Base-by-base conservation (phyloP, 2,329 filamentous ascomycete species). In the Cercospora brassicicola region DNA sequence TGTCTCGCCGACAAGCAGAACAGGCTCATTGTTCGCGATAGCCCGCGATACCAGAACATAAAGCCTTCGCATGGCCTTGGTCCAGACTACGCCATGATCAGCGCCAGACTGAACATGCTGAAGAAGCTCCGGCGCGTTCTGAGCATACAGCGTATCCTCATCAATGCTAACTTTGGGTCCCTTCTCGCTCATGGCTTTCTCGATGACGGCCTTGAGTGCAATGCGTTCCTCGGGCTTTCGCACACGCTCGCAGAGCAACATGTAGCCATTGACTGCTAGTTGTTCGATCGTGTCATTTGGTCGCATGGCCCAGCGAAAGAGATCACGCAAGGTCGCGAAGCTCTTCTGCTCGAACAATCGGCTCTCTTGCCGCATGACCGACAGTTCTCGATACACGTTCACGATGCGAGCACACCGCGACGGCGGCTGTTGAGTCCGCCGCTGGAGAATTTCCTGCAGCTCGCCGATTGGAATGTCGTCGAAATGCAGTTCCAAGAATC, bases 401-500 rank as follows among this genome's bases (percentile, higher is more conserved):
- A 99, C 95, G 67, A 99, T 98, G 62, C 91, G 88, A 71, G 88
- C 88, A 77, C 94, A 97, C 82, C 97, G 95, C 0, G 94, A 94
- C 4, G 94, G 93, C 0, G 95, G 92, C 13, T 96, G 93, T 74
- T 93, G 88, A 67, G 93, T 96, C 69, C 96, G 87, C 77, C 93
- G 90, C 76, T 96, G 92, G 36, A 99, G 79, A 74, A 99, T 99
- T 51, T 89, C 92, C 75, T 96, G 93, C 55, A 99, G 82, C 77
- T 99, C 96, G 71, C 93, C 90, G 77, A 98, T 93, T 0, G 95
- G 95, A 26, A 99, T 99, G 76, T 99, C 96, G 74, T 98, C 95
- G 75, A 97, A 98, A 79, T 99, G 95, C 4, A 99, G 84, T 79
- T 99, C 95, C 3, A 99, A 85, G 75, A 99, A 99, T 75, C 95